Evolutionary conservation across 192 early-diverging fungal species (phyloP).

Genomic region (Umbelopsis sp.): DNA sequence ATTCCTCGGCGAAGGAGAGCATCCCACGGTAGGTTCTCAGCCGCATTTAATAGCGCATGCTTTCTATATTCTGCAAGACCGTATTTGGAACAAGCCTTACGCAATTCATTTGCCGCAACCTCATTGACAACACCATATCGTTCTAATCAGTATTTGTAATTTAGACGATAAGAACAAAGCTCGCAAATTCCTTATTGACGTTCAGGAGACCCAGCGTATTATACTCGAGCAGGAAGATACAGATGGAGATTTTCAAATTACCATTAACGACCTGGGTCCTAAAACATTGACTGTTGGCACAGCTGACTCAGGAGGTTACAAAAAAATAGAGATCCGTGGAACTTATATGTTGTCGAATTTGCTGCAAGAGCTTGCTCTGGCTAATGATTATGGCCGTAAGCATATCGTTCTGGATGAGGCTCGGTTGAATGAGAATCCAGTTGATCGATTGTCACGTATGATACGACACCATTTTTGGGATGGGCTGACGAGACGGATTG

Average conservation of each 20-base stretch:
- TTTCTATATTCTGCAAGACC: not conserved
- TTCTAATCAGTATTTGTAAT: conserved; percentile 7
- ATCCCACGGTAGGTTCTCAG: conserved; percentile 28
- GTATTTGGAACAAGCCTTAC: not conserved
- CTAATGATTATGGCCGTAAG: conserved; percentile 83
- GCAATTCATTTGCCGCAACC: not conserved
- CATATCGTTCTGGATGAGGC: conserved; percentile 90
- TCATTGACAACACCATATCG: not conserved
- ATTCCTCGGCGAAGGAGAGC: conserved; percentile 26
- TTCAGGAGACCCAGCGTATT: conserved; percentile 73
- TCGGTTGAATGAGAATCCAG: conserved; percentile 92
- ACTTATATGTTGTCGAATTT: conserved; percentile 95
- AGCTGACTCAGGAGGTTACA: conserved; percentile 83
- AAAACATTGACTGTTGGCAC: conserved; percentile 89
- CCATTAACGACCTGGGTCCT: conserved; percentile 90
- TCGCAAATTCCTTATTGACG: conserved; percentile 84
- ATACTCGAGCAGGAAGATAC: conserved; percentile 95
- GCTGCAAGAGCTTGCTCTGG: conserved; percentile 93
- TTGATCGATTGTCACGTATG: conserved; percentile 86
- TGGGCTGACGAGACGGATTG: conserved; percentile 87
- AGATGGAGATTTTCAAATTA: conserved; percentile 94
- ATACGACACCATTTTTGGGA: conserved; percentile 97
- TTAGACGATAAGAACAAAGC: conserved; percentile 53
- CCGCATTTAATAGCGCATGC: not conserved
- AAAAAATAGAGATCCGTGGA: conserved; percentile 86